These are phyloP conservation scores for Ustilago cynodontis DNA, from an alignment of 1,284 basidiomycete species.

Conservation along the genomic window DNA sequence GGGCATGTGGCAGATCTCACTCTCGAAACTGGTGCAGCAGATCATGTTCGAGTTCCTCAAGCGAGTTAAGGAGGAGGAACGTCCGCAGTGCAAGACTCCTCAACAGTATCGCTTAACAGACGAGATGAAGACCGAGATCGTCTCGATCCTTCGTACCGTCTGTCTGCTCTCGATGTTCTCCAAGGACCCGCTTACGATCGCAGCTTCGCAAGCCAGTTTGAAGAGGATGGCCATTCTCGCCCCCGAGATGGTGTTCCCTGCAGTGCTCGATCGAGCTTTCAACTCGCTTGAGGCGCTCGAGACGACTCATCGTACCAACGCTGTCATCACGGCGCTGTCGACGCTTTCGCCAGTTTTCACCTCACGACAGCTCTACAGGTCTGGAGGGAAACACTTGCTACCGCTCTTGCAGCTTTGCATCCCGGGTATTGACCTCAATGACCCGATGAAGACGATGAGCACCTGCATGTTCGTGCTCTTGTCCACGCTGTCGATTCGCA, in stretches of 20 bases:
- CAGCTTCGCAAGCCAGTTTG: slow-evolving; percentile 72
- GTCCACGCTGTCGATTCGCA: slow-evolving; percentile 82
- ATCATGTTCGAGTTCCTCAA: slow-evolving; percentile 82
- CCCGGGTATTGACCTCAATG: slow-evolving; percentile 94
- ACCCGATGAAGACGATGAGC: slow-evolving; percentile 86
- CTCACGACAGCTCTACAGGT: slow-evolving; percentile 80
- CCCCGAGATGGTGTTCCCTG: slow-evolving; percentile 88
- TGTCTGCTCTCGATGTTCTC: slow-evolving; percentile 95
- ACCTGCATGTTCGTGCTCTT: slow-evolving; percentile 83
- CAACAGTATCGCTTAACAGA: slow-evolving; percentile 81
- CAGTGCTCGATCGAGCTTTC: slow-evolving; percentile 90
- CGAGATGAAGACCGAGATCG: slow-evolving; percentile 84
- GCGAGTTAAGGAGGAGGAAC: slow-evolving; percentile 78
- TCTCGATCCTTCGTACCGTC: slow-evolving; percentile 84
- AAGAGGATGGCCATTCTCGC: slow-evolving; percentile 84
- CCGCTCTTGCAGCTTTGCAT: slow-evolving; percentile 90
- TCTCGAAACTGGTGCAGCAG: slow-evolving; percentile 84
- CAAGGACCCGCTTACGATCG: slow-evolving; percentile 76
- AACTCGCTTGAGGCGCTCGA: slow-evolving; percentile 81
- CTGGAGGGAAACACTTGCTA: slow-evolving; percentile 88
- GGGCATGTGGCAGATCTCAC: slow-evolving; percentile 73
- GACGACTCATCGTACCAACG: slow-evolving; percentile 71
- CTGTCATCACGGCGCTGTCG: slow-evolving; percentile 86
- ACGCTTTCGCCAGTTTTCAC: slow-evolving; percentile 83
- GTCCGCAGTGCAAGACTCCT: slow-evolving; percentile 84